Evolutionary conservation across 371 early-diverging fungal species (phyloP).

Genomic region (Mortierella sp.): DNA sequence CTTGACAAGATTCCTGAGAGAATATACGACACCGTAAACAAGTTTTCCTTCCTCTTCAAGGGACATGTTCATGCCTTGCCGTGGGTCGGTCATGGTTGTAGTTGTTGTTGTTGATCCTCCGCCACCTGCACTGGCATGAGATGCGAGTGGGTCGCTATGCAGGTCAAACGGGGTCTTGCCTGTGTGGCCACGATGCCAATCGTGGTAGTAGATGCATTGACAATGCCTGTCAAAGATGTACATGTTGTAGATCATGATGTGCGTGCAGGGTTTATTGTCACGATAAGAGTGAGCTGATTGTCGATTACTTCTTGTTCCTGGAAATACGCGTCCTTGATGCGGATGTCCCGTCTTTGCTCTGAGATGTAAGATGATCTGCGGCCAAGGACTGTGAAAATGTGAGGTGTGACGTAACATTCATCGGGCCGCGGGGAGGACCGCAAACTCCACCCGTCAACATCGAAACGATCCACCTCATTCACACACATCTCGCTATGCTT

Average conservation of each 20-base stretch:
- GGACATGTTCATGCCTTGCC: slow-evolving; percentile 70
- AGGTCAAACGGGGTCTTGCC: slow-evolving; percentile 53
- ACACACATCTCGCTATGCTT: slow-evolving; percentile 15
- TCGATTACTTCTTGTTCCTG: background rate
- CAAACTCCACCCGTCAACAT: too few species aligned
- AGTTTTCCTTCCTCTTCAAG: slow-evolving; percentile 92
- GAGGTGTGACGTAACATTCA: too few species aligned
- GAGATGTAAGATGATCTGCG: too few species aligned
- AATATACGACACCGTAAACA: slow-evolving; percentile 92
- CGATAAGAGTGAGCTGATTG: background rate
- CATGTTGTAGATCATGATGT: slow-evolving; percentile 81
- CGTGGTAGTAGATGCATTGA: slow-evolving; percentile 85
- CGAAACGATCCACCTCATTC: slow-evolving; percentile 1
- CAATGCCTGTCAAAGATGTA: slow-evolving; percentile 96
- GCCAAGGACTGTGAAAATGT: too few species aligned
- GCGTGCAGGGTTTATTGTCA: background rate
- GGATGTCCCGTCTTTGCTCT: too few species aligned
- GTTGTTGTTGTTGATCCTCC: slow-evolving; percentile 54
- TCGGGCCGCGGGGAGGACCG: too few species aligned
- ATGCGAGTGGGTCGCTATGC: slow-evolving; percentile 38
- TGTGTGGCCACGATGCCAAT: slow-evolving; percentile 71
- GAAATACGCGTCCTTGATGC: slow-evolving; percentile 1
- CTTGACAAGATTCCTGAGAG: slow-evolving; percentile 87
- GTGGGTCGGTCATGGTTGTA: slow-evolving; percentile 55
- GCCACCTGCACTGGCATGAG: slow-evolving; percentile 46